Evolutionary conservation across 176 grass and related monocot species (phyloP).

Genomic region (Oryza glumipatula): DNA sequence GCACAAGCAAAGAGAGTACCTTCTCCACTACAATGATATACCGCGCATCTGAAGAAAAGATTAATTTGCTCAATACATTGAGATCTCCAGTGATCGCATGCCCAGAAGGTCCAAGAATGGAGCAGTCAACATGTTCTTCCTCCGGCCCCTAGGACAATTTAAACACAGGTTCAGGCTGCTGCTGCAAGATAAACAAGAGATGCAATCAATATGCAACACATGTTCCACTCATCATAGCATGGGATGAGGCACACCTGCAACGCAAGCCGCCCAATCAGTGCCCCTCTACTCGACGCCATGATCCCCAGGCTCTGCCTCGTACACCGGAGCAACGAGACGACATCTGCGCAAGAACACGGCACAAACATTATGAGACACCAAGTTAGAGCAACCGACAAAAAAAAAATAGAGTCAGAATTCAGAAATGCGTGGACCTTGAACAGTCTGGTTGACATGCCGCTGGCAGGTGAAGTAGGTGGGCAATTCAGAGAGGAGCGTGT

Average conservation of each 20-base stretch:
- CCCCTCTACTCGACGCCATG: constrained; percentile 87
- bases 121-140: constrained; percentile 76
- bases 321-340: constrained; percentile 82
- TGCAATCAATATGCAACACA: constrained; percentile 6
- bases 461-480: constrained; percentile 80
- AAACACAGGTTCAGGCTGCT: constrained; percentile 24
- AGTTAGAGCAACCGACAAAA: neutral
- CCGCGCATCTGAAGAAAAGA: constrained; percentile 69
- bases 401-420: neutral
- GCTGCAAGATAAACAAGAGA: neutral
- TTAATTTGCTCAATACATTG: constrained; percentile 65
- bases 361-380: neutral
- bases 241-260: constrained; percentile 54
- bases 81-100: constrained; percentile 82
- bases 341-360: constrained; percentile 55
- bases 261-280: constrained; percentile 70
- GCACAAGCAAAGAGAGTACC: constrained; percentile 40
- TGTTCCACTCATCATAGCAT: constrained; percentile 25
- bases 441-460: constrained; percentile 59
- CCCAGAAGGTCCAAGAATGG: constrained; percentile 74
- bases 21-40: constrained; percentile 93
- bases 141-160: constrained; percentile 54
- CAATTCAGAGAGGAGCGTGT: constrained; percentile 76
- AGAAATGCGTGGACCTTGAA: constrained; percentile 59
- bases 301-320: constrained; percentile 92